Base-by-base conservation (phyloP, 1,139 yeast species). In the Nakaseomyces bracarensis region DNA sequence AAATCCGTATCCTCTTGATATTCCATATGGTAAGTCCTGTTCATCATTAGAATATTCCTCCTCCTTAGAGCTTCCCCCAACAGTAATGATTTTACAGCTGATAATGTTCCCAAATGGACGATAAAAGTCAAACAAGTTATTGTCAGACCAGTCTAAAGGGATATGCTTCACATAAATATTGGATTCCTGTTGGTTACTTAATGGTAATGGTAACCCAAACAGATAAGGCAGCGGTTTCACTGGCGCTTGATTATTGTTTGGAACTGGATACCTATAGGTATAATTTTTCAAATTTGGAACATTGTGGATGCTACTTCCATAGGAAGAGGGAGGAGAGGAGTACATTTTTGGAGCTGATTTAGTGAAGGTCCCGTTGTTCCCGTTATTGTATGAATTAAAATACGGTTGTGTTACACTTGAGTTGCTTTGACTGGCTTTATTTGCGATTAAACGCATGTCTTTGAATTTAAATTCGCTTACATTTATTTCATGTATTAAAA, bases 1-100 rank as follows among this genome's bases (percentile, higher is more conserved):
- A 54, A 73, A 72, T 1, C 77, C 78, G 51, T 68, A 73, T 0
- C 77, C 76, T 43, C 70, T 65, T 0, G 74, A 65, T 0, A 51
- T 27, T 1, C 68, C 68, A 22, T 50, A 16, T 5, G 50, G 41
- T n/a, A 42, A 39, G 23, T 46, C 50, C 14, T 34, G 43, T 26
- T 44, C 45, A 21, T 19, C 37, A 18, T 40, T 34, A 8, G 40
- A 23, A 11, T 31, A 15, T 14, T 25, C 35, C n/a, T 30, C 22
- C 15, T 40, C 38, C n/a, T 43, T 53, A 13, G 42, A 52, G 19
- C 58, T 50, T 21, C 65, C 65, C 18, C 70, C 72, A 15, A 63
- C 63, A 0, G 74, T 72, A 55, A 72, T 72, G 4, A 72, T 63
- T 44, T 70, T 71, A 1, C 73, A 72, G 38, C 70, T 65, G 11